Conservation (phyloP, 768 basidiomycete species). For the Psilocybe sp. region DNA sequence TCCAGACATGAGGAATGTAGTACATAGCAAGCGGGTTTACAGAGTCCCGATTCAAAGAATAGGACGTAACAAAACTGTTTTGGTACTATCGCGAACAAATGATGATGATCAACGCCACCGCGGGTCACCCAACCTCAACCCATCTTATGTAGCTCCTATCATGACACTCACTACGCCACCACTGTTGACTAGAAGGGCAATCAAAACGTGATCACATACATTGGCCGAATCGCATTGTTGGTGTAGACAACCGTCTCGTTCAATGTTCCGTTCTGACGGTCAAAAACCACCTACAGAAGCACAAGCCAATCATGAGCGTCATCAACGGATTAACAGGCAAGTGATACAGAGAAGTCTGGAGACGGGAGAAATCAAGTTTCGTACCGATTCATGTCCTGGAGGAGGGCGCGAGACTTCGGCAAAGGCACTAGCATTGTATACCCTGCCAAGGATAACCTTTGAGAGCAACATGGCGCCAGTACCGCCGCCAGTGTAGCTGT, state of each 20-base stretch:
- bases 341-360: background rate
- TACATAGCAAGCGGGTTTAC: too few species aligned
- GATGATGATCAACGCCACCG: too few species aligned
- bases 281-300: constrained; percentile 16
- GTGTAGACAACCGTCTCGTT: constrained; percentile 31
- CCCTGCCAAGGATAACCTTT: constrained; percentile 28
- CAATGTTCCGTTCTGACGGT: constrained; percentile 18
- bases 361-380: background rate
- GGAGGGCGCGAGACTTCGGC: constrained; percentile 23
- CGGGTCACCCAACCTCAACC: too few species aligned
- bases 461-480: constrained; percentile 23
- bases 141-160: too few species aligned
- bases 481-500: constrained; percentile 16
- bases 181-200: background rate
- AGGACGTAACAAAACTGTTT: too few species aligned
- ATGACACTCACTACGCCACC: too few species aligned
- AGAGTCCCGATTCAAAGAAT: too few species aligned
- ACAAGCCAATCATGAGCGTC: too few species aligned
- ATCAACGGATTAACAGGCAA: too few species aligned
- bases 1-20: too few species aligned
- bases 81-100: too few species aligned
- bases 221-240: constrained; percentile 30
- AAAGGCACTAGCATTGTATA: constrained; percentile 15
- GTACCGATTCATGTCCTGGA: constrained; percentile 22
- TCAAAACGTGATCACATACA: constrained; percentile 28